Conservation (phyloP, 805 yeast genomes). For the Wickerhamia fluorescens region DNA sequence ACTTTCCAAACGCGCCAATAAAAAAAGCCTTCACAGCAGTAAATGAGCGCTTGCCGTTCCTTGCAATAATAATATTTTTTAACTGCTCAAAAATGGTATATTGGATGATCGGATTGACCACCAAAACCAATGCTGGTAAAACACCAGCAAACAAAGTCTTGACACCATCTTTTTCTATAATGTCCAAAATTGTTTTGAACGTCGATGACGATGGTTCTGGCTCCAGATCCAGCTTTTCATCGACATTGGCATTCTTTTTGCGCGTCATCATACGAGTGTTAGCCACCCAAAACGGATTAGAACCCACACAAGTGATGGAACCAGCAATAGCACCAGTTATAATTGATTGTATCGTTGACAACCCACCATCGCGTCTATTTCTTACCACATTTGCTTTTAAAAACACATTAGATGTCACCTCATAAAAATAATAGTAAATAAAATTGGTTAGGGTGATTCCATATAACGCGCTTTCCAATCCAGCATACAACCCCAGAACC, state of each 20-base stretch:
- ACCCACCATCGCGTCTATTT: conserved; percentile 26
- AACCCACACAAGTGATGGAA: conserved; percentile 67
- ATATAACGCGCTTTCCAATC: conserved; percentile 78
- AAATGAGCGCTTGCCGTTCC: conserved; percentile 42
- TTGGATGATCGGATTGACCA: conserved; percentile 83
- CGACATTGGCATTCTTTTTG: conserved; percentile 17
- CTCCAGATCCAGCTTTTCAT: conserved; percentile 4
- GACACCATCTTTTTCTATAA: conserved; percentile 65
- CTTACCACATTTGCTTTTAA: conserved; percentile 23
- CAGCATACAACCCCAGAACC: conserved; percentile 65
- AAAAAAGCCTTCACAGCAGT: conserved; percentile 74
- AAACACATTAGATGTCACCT: conserved; percentile 49
- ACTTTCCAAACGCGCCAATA: conserved; percentile 84
- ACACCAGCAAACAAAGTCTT: conserved; percentile 75
- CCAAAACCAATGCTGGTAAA: conserved; percentile 80
- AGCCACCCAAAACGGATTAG: conserved; percentile 94
- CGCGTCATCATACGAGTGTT: conserved; percentile 81
- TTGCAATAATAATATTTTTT: conserved; percentile 55
- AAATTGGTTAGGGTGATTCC: conserved; percentile 86
- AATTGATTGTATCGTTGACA: conserved; percentile 62
- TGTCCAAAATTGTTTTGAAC: conserved; percentile 50
- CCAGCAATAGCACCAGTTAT: conserved; percentile 83
- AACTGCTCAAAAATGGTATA: conserved; percentile 88
- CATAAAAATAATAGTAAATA: conserved; percentile 87
- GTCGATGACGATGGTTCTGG: conserved; percentile 35